phyloP scores from a whole-genome alignment of 2,329 filamentous ascomycete genomes.

The Arachnomyces sp. region DNA sequence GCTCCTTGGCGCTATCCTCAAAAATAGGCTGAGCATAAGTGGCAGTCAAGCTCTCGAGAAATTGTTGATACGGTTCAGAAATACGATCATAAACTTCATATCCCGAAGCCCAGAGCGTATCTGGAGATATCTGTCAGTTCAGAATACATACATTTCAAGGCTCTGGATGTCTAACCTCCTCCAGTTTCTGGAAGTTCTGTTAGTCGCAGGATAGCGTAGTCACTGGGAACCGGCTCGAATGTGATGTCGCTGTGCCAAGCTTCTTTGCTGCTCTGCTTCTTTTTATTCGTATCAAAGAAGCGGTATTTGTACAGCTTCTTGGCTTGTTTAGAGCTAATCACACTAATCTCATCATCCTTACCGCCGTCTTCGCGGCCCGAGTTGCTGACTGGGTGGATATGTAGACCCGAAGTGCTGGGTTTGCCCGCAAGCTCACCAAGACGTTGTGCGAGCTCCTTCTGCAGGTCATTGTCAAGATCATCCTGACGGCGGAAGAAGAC shows the following conservation, averaged over 20 bases:
- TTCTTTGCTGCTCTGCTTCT: constrained; percentile 24
- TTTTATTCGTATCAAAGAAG: constrained; percentile 15
- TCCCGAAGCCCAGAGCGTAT: constrained; percentile 39
- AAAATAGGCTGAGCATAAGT: constrained; percentile 26
- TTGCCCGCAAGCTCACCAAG: constrained; percentile 43
- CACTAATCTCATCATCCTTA: constrained; percentile 43
- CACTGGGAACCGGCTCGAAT: constrained; percentile 41
- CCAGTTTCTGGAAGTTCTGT: constrained; percentile 35
- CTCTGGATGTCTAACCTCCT: constrained; percentile 27
- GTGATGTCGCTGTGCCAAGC: constrained; percentile 46
- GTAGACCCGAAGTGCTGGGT: constrained; percentile 38
- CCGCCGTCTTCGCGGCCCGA: constrained; percentile 40
- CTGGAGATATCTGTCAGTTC: constrained; percentile 12
- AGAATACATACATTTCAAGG: no score
- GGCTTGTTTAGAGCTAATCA: constrained; percentile 39
- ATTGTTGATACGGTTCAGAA: constrained; percentile 29
- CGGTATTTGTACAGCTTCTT: constrained; percentile 34
- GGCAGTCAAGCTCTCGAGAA: constrained; percentile 34
- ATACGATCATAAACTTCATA: constrained; percentile 38
- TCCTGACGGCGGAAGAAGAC: constrained; percentile 49
- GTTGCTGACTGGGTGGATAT: constrained; percentile 44
- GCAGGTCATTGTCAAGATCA: constrained; percentile 41
- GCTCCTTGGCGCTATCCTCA: constrained; percentile 23
- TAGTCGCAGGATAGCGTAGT: constrained; percentile 42
- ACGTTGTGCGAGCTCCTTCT: constrained; percentile 46